phyloP scores from a whole-genome alignment of 495 filamentous ascomycete genomes.

The Evernia prunastri region DNA sequence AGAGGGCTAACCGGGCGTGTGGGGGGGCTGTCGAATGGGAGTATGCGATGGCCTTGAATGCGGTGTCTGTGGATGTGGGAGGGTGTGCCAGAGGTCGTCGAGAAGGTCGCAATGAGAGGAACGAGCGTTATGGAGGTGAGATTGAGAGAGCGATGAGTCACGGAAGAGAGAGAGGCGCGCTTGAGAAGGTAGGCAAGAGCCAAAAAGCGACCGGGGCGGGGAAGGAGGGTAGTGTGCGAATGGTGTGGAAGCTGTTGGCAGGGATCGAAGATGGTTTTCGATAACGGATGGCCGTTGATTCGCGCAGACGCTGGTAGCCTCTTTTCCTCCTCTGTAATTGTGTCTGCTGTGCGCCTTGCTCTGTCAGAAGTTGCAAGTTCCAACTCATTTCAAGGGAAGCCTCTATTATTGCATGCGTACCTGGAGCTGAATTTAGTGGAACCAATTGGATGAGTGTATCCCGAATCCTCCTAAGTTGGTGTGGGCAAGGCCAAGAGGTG shows the following conservation, averaged over 20 bases:
- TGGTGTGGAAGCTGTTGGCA: slow-evolving; percentile 18
- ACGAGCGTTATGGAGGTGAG: slow-evolving; percentile 12
- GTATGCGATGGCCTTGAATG: not conserved
- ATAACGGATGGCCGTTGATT: slow-evolving; percentile 29
- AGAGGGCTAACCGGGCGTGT: not conserved
- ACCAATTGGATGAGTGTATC: slow-evolving; percentile 16
- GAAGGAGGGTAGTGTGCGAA: slow-evolving; percentile 13
- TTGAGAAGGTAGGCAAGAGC: slow-evolving; percentile 16
- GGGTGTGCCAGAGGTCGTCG: not conserved
- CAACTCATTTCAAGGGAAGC: too few species aligned
- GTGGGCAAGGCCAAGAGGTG: slow-evolving; percentile 5
- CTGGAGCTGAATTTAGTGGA: not conserved
- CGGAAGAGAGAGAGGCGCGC: slow-evolving; percentile 24
- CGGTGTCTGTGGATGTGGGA: not conserved
- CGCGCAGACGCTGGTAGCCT: slow-evolving; percentile 23
- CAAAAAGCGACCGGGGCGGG: slow-evolving; percentile 25
- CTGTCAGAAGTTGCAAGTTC: too few species aligned
- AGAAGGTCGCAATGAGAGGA: not conserved
- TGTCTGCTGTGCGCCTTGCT: slow-evolving; percentile 12
- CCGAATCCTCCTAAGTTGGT: slow-evolving; percentile 5
- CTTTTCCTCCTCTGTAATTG: slow-evolving; percentile 4
- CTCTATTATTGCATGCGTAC: slow-evolving; percentile 4
- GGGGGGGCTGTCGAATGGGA: not conserved
- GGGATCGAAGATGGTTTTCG: slow-evolving; percentile 24
- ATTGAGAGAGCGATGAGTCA: slow-evolving; percentile 14